Conservation (phyloP, 1,284 basidiomycete species). For the Agroathelia rolfsii region DNA sequence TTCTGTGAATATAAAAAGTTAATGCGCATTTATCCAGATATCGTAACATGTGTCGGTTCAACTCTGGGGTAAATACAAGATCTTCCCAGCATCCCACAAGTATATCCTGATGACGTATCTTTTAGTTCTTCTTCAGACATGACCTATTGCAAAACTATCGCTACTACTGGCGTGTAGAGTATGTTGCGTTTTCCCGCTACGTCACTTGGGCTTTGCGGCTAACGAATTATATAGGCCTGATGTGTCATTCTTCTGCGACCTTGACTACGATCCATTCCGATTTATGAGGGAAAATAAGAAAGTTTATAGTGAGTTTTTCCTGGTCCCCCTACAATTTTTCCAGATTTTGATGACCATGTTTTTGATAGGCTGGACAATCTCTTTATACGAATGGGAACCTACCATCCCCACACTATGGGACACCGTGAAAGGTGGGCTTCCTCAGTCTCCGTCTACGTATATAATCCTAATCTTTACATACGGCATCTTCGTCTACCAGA, state of each 20-base stretch:
- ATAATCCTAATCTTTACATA: neutral
- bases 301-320: constrained; percentile 51
- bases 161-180: constrained; percentile 64
- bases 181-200: constrained; percentile 11
- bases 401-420: constrained; percentile 77
- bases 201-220: constrained; percentile 10
- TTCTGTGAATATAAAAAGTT: constrained; percentile 8
- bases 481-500: constrained; percentile 29
- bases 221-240: constrained; percentile 46
- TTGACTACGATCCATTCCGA: constrained; percentile 73
- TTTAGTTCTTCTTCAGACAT: constrained; percentile 14
- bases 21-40: constrained; percentile 29
- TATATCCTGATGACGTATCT: constrained; percentile 2
- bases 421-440: constrained; percentile 44
- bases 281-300: constrained; percentile 73
- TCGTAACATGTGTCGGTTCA: constrained; percentile 77
- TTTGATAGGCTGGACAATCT: constrained; percentile 77
- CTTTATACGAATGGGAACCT: constrained; percentile 67
- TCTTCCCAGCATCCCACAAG: constrained; percentile 9
- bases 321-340: neutral
- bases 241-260: constrained; percentile 70
- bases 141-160: constrained; percentile 32
- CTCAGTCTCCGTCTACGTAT: neutral
- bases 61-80: constrained; percentile 56
- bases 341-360: constrained; percentile 10